phyloP scores from a whole-genome alignment of 2,329 filamentous ascomycete genomes.

The Neopestalotiopsis rosae region DNA sequence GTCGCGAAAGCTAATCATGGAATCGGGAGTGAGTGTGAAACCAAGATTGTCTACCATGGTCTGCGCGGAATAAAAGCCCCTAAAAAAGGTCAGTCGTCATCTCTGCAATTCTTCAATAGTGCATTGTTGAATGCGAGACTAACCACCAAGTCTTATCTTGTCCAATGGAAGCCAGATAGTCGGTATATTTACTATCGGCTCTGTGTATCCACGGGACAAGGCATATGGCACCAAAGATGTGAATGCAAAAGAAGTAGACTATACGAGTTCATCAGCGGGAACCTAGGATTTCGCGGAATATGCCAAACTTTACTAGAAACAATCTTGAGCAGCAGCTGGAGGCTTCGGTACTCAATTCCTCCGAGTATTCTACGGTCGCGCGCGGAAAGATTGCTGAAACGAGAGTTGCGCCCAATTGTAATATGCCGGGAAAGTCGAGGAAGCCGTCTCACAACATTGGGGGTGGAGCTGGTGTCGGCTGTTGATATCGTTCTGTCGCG shows the following conservation, averaged over 20 bases:
- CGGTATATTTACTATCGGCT: constrained; percentile 45
- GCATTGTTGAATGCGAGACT: constrained; percentile 24
- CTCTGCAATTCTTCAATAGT: not conserved
- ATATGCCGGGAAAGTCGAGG: constrained; percentile 47
- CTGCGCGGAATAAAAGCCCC: constrained; percentile 55
- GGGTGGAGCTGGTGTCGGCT: not conserved
- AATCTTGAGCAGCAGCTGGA: constrained; percentile 55
- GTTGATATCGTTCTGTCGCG: constrained; percentile 25
- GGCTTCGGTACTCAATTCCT: constrained; percentile 56
- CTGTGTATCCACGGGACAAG: constrained; percentile 53
- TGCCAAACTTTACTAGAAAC: constrained; percentile 36
- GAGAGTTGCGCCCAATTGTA: constrained; percentile 51
- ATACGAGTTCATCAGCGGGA: not conserved
- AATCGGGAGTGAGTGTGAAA: constrained; percentile 59
- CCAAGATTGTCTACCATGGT: constrained; percentile 60
- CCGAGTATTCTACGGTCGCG: constrained; percentile 51
- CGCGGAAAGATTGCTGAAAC: constrained; percentile 48
- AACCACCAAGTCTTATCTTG: constrained; percentile 55
- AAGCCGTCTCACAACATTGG: constrained; percentile 23
- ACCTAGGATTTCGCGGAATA: not conserved
- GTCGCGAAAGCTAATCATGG: constrained; percentile 54
- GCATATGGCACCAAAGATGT: constrained; percentile 52
- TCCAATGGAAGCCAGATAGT: constrained; percentile 44
- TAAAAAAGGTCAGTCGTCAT: constrained; percentile 25
- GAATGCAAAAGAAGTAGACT: constrained; percentile 52